phyloP scores from a whole-genome alignment of 306 rosid genomes.

The Mimosa bimucronata region DNA sequence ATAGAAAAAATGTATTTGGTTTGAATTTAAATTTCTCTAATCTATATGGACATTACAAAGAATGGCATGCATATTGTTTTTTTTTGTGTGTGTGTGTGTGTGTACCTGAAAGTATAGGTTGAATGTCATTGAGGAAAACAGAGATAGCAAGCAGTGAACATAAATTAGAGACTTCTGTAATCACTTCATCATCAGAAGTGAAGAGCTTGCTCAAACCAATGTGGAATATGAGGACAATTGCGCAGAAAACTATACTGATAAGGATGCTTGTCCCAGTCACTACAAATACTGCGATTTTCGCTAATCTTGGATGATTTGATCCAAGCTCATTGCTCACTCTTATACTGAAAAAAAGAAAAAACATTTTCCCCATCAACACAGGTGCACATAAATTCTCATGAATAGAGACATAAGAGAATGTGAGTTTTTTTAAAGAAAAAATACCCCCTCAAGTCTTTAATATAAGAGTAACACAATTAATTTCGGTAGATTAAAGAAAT shows the following conservation, averaged over 20 bases:
- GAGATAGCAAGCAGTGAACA: conserved; percentile 73
- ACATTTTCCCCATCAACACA: neutral
- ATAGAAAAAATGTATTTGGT: neutral
- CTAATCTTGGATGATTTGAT: conserved; percentile 64
- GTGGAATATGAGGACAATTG: conserved; percentile 48
- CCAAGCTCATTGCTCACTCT: conserved; percentile 82
- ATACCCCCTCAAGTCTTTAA: no score
- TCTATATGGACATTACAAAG: neutral
- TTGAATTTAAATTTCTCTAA: neutral
- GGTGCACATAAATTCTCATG: neutral
- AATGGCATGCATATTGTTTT: neutral
- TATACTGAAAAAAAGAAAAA: conserved; percentile 45
- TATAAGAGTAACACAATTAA: no score
- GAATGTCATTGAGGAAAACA: conserved; percentile 74
- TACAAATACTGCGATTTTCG: conserved; percentile 64
- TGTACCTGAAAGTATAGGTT: conserved; percentile 60
- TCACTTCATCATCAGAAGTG: conserved; percentile 58
- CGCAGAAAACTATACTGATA: conserved; percentile 53
- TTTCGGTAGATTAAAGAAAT: no score
- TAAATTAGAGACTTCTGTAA: conserved; percentile 56
- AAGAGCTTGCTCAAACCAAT: conserved; percentile 64
- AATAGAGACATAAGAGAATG: neutral
- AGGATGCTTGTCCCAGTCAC: conserved; percentile 70
- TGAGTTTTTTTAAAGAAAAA: neutral
- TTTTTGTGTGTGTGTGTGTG: neutral